Base-by-base conservation (phyloP, 495 filamentous ascomycete genomes). In the Sabuloglossum arenarium region DNA sequence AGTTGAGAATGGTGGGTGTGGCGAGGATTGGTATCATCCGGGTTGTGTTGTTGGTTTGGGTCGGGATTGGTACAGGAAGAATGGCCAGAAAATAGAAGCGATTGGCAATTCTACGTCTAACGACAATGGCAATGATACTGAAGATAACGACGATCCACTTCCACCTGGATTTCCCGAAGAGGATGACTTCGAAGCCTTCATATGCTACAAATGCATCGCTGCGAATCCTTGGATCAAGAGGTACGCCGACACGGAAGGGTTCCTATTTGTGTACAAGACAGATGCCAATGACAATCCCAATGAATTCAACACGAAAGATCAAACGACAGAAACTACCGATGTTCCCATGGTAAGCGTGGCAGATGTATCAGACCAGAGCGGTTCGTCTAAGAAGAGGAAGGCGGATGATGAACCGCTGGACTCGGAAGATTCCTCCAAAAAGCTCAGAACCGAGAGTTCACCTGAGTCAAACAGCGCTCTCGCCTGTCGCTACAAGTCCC, bases 21-120 rank as follows among this genome's bases (percentile, higher is more conserved):
- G 91, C 3, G 93, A 99, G 70, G 93, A 99, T 67, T 99, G 93
- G 93, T 99, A 88, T 75, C 93, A 99, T 71, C 88, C 91, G 14
- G 86, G 89, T 56, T 99, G 93, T 65, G 67, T 99, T 12, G 79
- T 95, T 53, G 91, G 93, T 9, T 65, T 90, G 12, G 76, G 81
- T 1, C 73, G 69, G 59, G 74, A 74, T 61, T 73, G 65, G 75
- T 66, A 62, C 57, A 54, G 66, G 42, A 63, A 65, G 30, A n/a
- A 16, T 24, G 51, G 31, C 12, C 28, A 31, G 6, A 54, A 5
- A 27, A 16, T 4, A 5, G 27, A 21, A 14, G 29, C 27, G 10
- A 11, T 10, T 19, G 16, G 6, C 45, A 24, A 47, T 47, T n/a
- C 45, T 47, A 23, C 14, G 1, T 19, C 47, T 3, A 51, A 27